Evolutionary conservation across 1,284 basidiomycete genomes (phyloP).

Genomic region (Ustilago bromivora): DNA sequence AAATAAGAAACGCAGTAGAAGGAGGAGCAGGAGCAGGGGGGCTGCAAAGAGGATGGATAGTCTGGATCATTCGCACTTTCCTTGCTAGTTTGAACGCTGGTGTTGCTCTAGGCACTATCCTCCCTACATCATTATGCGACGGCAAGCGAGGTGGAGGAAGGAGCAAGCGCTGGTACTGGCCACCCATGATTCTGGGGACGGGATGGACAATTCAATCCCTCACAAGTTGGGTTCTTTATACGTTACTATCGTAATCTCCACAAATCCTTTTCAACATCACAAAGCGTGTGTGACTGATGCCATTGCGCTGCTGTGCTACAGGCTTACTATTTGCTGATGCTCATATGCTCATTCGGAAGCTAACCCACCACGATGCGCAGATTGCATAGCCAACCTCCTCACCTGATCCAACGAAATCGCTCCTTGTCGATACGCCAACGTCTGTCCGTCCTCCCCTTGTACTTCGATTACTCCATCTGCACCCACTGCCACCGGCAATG

Average conservation of each 20-base stretch:
- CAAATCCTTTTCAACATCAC: neutral
- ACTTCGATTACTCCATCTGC: constrained; percentile 59
- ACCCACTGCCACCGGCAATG: constrained; percentile 44
- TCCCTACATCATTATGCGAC: constrained; percentile 4
- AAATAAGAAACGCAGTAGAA: too few species aligned
- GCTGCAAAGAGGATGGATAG: neutral
- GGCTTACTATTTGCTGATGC: neutral
- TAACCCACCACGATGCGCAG: constrained; percentile 56
- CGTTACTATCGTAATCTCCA: neutral
- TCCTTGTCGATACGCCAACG: constrained; percentile 61
- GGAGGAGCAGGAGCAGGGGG: neutral
- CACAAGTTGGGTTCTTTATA: constrained; percentile 13
- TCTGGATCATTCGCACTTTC: constrained; percentile 70
- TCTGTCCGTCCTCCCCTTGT: constrained; percentile 66
- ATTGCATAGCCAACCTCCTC: constrained; percentile 57
- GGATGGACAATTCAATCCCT: constrained; percentile 76
- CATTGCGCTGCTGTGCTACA: neutral
- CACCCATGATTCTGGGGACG: constrained; percentile 79
- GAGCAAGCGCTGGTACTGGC: constrained; percentile 16
- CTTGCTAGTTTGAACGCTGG: constrained; percentile 60
- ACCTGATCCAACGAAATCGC: constrained; percentile 66
- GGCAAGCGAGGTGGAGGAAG: neutral
- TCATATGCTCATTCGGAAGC: constrained; percentile 73
- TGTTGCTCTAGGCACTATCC: constrained; percentile 25
- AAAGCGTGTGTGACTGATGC: neutral